phyloP scores from a whole-genome alignment of 2,329 filamentous ascomycete species.

The Colletotrichum coccodes region DNA sequence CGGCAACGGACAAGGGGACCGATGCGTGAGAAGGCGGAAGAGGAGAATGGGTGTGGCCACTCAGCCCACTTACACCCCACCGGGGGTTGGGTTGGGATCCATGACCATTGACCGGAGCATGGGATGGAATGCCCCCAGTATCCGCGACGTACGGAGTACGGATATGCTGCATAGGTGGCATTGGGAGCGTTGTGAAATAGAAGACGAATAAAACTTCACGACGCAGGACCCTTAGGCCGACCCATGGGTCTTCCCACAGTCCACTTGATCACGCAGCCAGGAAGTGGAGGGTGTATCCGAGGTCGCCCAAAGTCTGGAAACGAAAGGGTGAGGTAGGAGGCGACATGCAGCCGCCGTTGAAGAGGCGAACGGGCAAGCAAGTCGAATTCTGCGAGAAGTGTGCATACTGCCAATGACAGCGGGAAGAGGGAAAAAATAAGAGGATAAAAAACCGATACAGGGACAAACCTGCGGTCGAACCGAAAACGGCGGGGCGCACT shows the following conservation, averaged over 20 bases:
- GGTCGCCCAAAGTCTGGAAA: too few relatives aligned
- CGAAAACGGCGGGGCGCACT: conserved; percentile 18
- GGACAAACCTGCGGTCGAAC: conserved; percentile 10
- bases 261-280: neutral
- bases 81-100: conserved; percentile 20
- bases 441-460: neutral
- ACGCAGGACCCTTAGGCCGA: neutral
- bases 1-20: conserved; percentile 1
- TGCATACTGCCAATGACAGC: neutral
- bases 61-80: conserved; percentile 29
- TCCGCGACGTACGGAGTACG: neutral
- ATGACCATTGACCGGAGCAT: conserved; percentile 7
- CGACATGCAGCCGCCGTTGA: neutral
- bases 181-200: neutral
- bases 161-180: neutral
- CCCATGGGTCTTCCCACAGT: neutral
- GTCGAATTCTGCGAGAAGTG: neutral
- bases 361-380: neutral
- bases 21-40: conserved; percentile 7
- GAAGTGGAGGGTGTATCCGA: neutral
- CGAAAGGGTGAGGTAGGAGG: neutral
- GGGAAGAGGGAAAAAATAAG: neutral
- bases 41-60: conserved; percentile 16
- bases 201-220: neutral
- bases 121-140: conserved; percentile 1